Conservation (phyloP, 495 filamentous ascomycete species). For the Aspergillus indologenus region DNA sequence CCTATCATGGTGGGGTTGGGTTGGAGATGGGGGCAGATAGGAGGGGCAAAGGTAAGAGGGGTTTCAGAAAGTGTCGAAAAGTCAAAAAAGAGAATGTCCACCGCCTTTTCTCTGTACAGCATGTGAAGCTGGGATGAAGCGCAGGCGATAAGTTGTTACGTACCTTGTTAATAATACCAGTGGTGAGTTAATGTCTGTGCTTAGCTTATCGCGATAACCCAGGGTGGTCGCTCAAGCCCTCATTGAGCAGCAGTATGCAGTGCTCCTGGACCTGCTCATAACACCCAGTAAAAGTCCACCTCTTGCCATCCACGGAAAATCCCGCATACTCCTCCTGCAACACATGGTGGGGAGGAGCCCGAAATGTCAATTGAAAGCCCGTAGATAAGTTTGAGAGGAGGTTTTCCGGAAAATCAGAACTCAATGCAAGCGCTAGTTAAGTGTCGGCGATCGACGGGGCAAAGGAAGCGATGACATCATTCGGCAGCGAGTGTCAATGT, state of each 20-base stretch:
- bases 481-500: slow-evolving; percentile 1
- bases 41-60: background rate
- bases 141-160: background rate
- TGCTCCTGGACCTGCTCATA: slow-evolving; percentile 1
- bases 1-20: background rate
- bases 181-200: slow-evolving; percentile 12
- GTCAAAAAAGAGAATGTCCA: background rate
- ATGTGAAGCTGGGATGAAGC: slow-evolving; percentile 15
- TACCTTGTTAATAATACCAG: too few relatives aligned
- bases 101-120: slow-evolving; percentile 4
- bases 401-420: slow-evolving; percentile 1
- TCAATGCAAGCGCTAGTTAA: slow-evolving; percentile 15
- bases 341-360: background rate
- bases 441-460: slow-evolving; percentile 12
- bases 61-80: slow-evolving; percentile 6
- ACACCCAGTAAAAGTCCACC: background rate
- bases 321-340: background rate
- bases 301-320: background rate
- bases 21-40: background rate
- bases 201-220: slow-evolving; percentile 1
- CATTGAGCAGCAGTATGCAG: background rate
- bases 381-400: background rate
- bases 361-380: background rate
- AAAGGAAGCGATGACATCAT: slow-evolving; percentile 22
- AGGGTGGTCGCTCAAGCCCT: slow-evolving; percentile 5